Evolutionary conservation across 208 protist genomes (phyloP).

Genomic region (Strigomonas galati): DNA sequence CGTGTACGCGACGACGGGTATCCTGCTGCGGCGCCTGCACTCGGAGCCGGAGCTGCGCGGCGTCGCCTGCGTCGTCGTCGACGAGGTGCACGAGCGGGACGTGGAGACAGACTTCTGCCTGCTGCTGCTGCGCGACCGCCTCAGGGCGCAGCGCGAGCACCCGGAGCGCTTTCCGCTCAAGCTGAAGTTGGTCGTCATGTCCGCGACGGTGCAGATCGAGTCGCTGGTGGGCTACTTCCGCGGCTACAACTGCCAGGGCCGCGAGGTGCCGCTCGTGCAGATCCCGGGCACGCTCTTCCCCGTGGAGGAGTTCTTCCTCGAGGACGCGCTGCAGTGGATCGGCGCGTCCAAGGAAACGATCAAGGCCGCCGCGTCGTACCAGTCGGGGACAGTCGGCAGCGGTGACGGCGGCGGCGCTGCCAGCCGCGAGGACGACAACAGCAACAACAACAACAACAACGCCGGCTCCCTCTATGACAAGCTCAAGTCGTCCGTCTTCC

Average conservation of each 20-base stretch:
- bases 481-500: constrained; percentile 53
- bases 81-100: constrained; percentile 88
- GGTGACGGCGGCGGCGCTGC: not conserved
- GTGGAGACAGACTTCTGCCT: constrained; percentile 84
- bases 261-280: constrained; percentile 51
- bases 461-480: constrained; percentile 42
- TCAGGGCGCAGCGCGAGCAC: constrained; percentile 47
- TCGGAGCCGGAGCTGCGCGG: constrained; percentile 86
- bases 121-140: constrained; percentile 65
- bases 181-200: constrained; percentile 98
- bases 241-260: constrained; percentile 21
- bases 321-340: constrained; percentile 67
- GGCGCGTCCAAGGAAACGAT: constrained; percentile 36
- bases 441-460: constrained; percentile 5
- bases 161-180: constrained; percentile 34
- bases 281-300: constrained; percentile 85
- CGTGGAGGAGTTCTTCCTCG: constrained; percentile 84
- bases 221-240: constrained; percentile 69
- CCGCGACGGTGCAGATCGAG: constrained; percentile 88
- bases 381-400: not conserved
- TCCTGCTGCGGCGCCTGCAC: constrained; percentile 96
- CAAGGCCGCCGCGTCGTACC: not conserved
- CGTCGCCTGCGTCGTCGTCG: constrained; percentile 82
- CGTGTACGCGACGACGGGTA: constrained; percentile 98
- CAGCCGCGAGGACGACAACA: not conserved